Conservation (phyloP, 495 filamentous ascomycete genomes). For the Pseudevernia furfuracea region DNA sequence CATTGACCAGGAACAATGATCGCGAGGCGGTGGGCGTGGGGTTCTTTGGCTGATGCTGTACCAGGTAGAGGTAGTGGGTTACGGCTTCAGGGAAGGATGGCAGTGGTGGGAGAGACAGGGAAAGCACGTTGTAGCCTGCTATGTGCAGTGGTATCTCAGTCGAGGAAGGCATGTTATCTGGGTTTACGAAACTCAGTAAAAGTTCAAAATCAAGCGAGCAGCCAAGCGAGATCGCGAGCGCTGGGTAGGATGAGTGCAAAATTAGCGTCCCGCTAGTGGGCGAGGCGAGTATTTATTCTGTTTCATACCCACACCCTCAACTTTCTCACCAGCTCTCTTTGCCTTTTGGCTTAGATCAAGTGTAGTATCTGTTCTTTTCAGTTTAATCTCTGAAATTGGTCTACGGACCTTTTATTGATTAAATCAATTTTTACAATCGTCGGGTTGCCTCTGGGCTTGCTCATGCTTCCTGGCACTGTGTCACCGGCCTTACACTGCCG, state of each 20-base stretch:
- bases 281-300: neutral
- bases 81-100: conserved; percentile 49
- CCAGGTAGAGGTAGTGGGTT: conserved; percentile 81
- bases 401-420: conserved; percentile 73
- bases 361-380: conserved; percentile 45
- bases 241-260: conserved; percentile 10
- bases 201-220: neutral
- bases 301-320: neutral
- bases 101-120: conserved; percentile 54
- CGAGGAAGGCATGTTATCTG: conserved; percentile 12
- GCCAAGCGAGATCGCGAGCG: neutral
- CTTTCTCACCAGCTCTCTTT: conserved; percentile 32
- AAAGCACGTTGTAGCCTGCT: conserved; percentile 41
- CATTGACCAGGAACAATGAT: conserved; percentile 78
- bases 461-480: conserved; percentile 65
- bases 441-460: conserved; percentile 71
- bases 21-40: conserved; percentile 63
- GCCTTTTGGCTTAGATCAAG: conserved; percentile 91
- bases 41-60: conserved; percentile 68
- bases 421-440: conserved; percentile 68
- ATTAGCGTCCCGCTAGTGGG: conserved; percentile 31
- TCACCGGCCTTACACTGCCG: conserved; percentile 85
- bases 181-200: too few species aligned
- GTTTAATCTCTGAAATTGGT: conserved; percentile 74
- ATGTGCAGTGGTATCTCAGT: conserved; percentile 29